Evolutionary conservation across 2,329 filamentous ascomycete genomes (phyloP).

Genomic region (Aspergillus fumigatus): DNA sequence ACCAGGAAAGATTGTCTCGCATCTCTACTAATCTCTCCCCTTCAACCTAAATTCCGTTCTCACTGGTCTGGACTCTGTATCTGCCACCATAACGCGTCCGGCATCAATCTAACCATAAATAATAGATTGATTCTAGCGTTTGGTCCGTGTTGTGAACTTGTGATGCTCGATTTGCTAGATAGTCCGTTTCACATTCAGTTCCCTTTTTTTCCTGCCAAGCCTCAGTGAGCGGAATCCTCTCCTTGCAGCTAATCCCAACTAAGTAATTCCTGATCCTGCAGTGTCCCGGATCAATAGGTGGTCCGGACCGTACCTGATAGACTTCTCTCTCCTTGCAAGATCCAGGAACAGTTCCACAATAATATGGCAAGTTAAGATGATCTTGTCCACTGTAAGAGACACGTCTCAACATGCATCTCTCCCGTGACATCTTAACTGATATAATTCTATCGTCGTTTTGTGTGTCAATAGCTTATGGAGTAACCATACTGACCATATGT

Average conservation of each 20-base stretch:
- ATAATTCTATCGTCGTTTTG: too few species aligned
- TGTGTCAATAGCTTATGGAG: too few species aligned
- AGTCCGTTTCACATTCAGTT: not conserved
- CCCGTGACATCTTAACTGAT: too few species aligned
- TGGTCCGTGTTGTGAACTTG: not conserved
- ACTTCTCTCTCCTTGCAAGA: not conserved
- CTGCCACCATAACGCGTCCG: not conserved
- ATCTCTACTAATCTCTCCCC: too few species aligned
- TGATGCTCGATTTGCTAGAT: not conserved
- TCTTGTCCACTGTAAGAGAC: too few species aligned
- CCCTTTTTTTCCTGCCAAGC: not conserved
- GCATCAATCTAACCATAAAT: not conserved
- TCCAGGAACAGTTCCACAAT: not conserved
- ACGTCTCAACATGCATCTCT: too few species aligned
- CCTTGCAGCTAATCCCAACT: not conserved
- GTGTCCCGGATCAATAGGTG: not conserved
- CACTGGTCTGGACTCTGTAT: not conserved
- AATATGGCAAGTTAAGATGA: not conserved
- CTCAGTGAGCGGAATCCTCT: not conserved
- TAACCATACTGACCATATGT: too few species aligned
- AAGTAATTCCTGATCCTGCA: not conserved
- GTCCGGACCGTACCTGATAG: not conserved
- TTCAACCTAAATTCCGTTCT: not conserved
- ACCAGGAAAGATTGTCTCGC: too few species aligned
- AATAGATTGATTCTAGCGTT: not conserved